Evolutionary conservation across 352 stramenopile genomes (phyloP).

Genomic region (Phytophthora pini): DNA sequence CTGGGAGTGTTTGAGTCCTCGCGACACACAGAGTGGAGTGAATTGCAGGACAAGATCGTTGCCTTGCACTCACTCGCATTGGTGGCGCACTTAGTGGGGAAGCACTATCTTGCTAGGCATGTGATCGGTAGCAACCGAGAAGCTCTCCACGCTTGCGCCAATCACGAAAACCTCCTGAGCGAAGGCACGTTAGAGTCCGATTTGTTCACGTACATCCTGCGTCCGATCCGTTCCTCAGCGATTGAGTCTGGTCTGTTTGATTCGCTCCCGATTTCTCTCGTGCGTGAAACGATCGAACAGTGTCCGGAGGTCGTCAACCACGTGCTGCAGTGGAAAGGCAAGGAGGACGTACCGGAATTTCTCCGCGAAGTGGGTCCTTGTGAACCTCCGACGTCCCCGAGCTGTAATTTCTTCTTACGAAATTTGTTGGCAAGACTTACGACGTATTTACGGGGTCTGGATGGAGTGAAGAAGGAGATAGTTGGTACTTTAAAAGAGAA

Average conservation of each 20-base stretch:
- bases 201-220: slow-evolving; percentile 83
- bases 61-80: slow-evolving; percentile 66
- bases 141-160: not conserved
- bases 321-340: slow-evolving; percentile 78
- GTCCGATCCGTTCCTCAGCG: slow-evolving; percentile 75
- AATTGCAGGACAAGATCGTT: slow-evolving; percentile 56
- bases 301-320: slow-evolving; percentile 83
- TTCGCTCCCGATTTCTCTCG: slow-evolving; percentile 74
- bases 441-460: slow-evolving; percentile 31
- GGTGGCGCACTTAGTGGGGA: slow-evolving; percentile 61
- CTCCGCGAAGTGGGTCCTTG: slow-evolving; percentile 43
- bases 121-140: slow-evolving; percentile 1
- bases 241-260: slow-evolving; percentile 84
- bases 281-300: slow-evolving; percentile 78
- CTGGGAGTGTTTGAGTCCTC: slow-evolving; percentile 52
- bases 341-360: slow-evolving; percentile 62
- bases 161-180: slow-evolving; percentile 47
- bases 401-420: slow-evolving; percentile 41
- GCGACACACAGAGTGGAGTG: slow-evolving; percentile 57
- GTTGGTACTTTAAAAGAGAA: slow-evolving; percentile 28
- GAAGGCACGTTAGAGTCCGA: slow-evolving; percentile 61
- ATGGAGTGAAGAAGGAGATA: slow-evolving; percentile 30
- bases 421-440: slow-evolving; percentile 36
- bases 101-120: slow-evolving; percentile 55
- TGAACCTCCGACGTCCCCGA: slow-evolving; percentile 11